Conservation (phyloP, 768 basidiomycete species). For the Russula virescens region DNA sequence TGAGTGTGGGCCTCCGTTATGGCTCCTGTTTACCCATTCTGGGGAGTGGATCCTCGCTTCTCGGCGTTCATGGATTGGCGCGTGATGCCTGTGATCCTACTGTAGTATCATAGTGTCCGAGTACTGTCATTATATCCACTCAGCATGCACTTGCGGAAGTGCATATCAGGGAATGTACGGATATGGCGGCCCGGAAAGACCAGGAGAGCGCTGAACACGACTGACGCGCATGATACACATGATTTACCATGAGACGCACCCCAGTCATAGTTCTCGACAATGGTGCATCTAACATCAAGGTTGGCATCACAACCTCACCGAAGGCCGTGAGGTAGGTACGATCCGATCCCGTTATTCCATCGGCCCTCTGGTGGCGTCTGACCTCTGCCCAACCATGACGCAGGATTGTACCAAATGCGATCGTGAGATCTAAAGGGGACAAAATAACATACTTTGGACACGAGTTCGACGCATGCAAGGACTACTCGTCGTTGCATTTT, state of each 20-base stretch:
- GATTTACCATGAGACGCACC: slow-evolving; percentile 14
- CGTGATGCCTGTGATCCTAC: no score
- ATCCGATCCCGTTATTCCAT: neutral
- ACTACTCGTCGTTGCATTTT: slow-evolving; percentile 77
- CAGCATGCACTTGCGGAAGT: no score
- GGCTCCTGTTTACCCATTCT: no score
- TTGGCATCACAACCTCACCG: slow-evolving; percentile 41
- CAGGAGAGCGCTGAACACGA: neutral
- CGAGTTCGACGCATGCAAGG: slow-evolving; percentile 69
- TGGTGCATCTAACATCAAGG: slow-evolving; percentile 79
- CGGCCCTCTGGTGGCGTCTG: neutral
- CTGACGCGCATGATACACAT: no score
- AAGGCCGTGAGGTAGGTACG: slow-evolving; percentile 32
- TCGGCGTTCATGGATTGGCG: no score
- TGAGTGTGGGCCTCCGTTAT: no score
- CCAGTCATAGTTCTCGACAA: slow-evolving; percentile 76
- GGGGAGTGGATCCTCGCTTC: no score
- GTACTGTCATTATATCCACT: no score
- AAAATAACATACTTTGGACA: slow-evolving; percentile 80
- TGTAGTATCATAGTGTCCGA: no score
- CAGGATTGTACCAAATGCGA: slow-evolving; percentile 75
- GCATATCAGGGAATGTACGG: no score
- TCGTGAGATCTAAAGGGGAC: slow-evolving; percentile 81
- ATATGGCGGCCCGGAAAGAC: neutral
- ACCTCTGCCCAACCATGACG: neutral